phyloP scores from a whole-genome alignment of 345 rosid genomes.

The Eucalyptus globulus region DNA sequence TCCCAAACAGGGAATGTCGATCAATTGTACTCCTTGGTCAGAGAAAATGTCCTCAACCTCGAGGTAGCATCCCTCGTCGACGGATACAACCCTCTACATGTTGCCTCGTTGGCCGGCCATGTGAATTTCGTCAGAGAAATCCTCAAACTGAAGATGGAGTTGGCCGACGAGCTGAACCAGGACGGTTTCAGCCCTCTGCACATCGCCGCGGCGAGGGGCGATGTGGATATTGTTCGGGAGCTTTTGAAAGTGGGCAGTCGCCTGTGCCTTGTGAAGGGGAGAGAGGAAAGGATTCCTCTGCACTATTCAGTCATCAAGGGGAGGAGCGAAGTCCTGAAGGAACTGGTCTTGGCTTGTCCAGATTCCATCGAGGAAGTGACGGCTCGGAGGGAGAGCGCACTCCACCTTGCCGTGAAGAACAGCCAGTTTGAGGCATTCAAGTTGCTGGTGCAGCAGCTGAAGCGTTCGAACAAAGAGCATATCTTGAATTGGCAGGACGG shows the following conservation, averaged over 20 bases:
- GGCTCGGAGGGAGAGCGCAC: constrained; percentile 12
- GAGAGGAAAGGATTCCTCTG: constrained; percentile 22
- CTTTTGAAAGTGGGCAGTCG: constrained; percentile 7
- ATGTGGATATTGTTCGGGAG: constrained; percentile 4
- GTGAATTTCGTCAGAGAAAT: constrained; percentile 10
- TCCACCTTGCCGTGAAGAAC: constrained; percentile 21
- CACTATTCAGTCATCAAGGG: constrained; percentile 22
- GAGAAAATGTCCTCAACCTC: background rate
- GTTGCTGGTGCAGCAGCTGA: constrained; percentile 8
- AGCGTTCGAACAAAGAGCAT: constrained; percentile 3
- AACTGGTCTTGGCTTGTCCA: constrained; percentile 10
- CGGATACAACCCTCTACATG: constrained; percentile 13
- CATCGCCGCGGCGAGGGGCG: constrained; percentile 9
- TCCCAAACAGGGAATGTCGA: background rate
- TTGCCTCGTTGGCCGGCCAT: constrained; percentile 16
- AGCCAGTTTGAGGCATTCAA: constrained; percentile 13
- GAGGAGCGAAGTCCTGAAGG: constrained; percentile 5
- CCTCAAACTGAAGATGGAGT: background rate
- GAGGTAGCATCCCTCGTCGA: background rate
- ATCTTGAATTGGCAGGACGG: constrained; percentile 10
- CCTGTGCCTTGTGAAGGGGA: constrained; percentile 25
- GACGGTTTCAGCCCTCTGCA: constrained; percentile 18
- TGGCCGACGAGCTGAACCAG: constrained; percentile 6
- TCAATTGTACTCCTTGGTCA: background rate
- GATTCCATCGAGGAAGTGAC: constrained; percentile 8